phyloP scores from a whole-genome alignment of 2,329 filamentous ascomycete genomes.

The Aspergillus persii region DNA sequence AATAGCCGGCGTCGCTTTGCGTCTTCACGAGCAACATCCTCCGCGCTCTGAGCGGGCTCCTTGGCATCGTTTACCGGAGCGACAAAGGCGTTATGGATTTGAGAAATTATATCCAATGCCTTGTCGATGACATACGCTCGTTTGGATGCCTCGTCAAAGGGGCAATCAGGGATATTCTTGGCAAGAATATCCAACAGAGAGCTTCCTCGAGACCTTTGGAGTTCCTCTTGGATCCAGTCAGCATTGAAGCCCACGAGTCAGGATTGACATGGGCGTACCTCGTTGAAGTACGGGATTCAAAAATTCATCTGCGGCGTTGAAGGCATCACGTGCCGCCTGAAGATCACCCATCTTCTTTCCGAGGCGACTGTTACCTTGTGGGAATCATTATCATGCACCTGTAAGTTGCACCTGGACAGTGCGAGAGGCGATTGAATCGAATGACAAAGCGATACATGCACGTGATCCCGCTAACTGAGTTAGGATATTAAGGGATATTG shows the following conservation, averaged over 20 bases:
- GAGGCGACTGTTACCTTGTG: not conserved
- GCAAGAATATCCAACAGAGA: constrained; percentile 37
- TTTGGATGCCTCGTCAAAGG: constrained; percentile 14
- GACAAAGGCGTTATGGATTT: constrained; percentile 37
- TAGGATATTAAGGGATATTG: not conserved
- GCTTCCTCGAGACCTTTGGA: constrained; percentile 33
- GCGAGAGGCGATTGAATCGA: not conserved
- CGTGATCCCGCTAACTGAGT: not conserved
- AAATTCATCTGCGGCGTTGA: constrained; percentile 35
- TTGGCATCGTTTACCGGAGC: constrained; percentile 18
- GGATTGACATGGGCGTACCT: constrained; percentile 35
- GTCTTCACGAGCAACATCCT: constrained; percentile 38
- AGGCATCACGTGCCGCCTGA: constrained; percentile 27
- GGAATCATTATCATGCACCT: not conserved
- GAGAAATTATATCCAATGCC: constrained; percentile 33
- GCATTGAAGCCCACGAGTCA: constrained; percentile 15
- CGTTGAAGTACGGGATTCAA: constrained; percentile 39
- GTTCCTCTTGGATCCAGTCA: constrained; percentile 39
- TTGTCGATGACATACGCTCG: constrained; percentile 32
- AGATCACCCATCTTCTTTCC: constrained; percentile 28
- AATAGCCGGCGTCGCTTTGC: constrained; percentile 40
- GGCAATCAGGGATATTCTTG: constrained; percentile 7
- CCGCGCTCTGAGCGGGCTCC: constrained; percentile 4
- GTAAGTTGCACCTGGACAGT: not conserved
- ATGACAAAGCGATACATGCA: not conserved